Evolutionary conservation across 2,329 filamentous ascomycete genomes (phyloP).

Genomic region (Curvularia sp.): DNA sequence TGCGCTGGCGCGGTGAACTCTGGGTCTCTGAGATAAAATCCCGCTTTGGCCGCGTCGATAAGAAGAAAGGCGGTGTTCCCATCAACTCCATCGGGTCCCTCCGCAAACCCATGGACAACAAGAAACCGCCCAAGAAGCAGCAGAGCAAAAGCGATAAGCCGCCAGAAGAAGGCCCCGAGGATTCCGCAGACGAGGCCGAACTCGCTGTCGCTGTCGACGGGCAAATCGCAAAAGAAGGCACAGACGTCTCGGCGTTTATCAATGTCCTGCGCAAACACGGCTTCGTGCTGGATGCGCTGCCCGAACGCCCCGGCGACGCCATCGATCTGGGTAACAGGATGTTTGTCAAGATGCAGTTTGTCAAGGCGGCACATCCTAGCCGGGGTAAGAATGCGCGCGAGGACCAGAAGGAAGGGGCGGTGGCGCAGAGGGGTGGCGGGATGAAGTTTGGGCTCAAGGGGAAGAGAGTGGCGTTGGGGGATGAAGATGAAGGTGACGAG

Average conservation of each 20-base stretch:
- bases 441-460: slow-evolving; percentile 37
- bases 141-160: slow-evolving; percentile 51
- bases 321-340: slow-evolving; percentile 92
- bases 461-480: slow-evolving; percentile 16
- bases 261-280: slow-evolving; percentile 81
- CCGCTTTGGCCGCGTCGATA: slow-evolving; percentile 73
- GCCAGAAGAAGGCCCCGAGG: slow-evolving; percentile 57
- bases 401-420: slow-evolving; percentile 40
- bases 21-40: slow-evolving; percentile 98
- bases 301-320: slow-evolving; percentile 64
- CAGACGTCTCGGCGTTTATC: slow-evolving; percentile 86
- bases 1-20: slow-evolving; percentile 92
- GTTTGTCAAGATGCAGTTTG: slow-evolving; percentile 97
- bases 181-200: slow-evolving; percentile 64
- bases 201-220: slow-evolving; percentile 71
- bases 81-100: slow-evolving; percentile 69
- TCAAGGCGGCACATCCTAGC: slow-evolving; percentile 77
- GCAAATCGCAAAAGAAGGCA: slow-evolving; percentile 70
- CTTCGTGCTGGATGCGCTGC: slow-evolving; percentile 71
- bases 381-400: slow-evolving; percentile 74
- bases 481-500: slow-evolving; percentile 58
- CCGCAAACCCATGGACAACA: slow-evolving; percentile 35
- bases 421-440: slow-evolving; percentile 52
- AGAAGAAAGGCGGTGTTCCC: slow-evolving; percentile 57
- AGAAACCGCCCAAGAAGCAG: slow-evolving; percentile 48